Evolutionary conservation across 2,329 filamentous ascomycete species (phyloP).

Genomic region (Onygena corvina): DNA sequence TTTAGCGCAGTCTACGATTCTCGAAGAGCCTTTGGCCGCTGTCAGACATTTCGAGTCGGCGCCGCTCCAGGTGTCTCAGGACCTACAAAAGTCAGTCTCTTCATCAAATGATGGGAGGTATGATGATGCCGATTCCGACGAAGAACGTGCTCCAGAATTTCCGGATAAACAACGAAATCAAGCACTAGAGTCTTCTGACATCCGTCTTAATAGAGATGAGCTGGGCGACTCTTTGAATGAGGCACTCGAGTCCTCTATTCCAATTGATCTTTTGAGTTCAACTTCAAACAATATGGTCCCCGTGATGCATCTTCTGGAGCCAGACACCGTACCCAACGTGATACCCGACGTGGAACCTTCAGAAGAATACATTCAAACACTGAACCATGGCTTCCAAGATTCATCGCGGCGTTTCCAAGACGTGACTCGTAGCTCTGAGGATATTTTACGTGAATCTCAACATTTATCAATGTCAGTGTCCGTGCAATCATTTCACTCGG

Average conservation of each 20-base stretch:
- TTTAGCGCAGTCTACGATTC: not conserved
- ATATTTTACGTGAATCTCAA: too few species aligned
- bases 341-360: not conserved
- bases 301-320: not conserved
- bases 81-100: constrained; percentile 25
- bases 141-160: constrained; percentile 16
- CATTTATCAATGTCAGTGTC: constrained; percentile 2
- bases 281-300: not conserved
- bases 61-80: constrained; percentile 1
- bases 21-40: not conserved
- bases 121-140: constrained; percentile 33
- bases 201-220: not conserved
- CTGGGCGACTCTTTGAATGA: not conserved
- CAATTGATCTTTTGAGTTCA: not conserved
- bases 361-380: not conserved
- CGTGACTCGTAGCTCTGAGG: too few species aligned
- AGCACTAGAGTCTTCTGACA: not conserved
- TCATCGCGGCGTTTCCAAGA: too few species aligned
- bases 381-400: not conserved
- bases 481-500: constrained; percentile 1
- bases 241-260: not conserved
- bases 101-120: constrained; percentile 30
- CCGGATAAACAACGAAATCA: not conserved
- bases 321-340: not conserved
- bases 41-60: constrained; percentile 6